These are phyloP conservation scores for Somion occarium DNA, from an alignment of 1,284 basidiomycete genomes.

Conservation along the genomic window DNA sequence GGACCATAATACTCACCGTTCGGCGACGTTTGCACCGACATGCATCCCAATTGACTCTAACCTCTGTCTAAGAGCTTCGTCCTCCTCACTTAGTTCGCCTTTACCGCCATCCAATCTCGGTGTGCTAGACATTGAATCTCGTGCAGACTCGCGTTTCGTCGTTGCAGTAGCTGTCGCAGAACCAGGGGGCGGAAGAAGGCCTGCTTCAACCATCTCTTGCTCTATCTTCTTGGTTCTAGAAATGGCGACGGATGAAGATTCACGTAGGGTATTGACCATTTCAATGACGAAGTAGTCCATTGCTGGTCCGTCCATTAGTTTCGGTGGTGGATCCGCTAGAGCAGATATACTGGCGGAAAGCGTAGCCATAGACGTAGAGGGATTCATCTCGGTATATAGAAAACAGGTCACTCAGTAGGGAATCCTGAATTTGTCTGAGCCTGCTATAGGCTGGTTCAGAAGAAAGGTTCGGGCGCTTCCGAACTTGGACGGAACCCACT, in stretches of 20 bases:
- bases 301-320: slow-evolving; percentile 66
- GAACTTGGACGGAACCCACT: no score
- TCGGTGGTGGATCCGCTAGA: slow-evolving; percentile 56
- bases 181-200: slow-evolving; percentile 45
- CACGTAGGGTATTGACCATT: slow-evolving; percentile 65
- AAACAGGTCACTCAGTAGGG: no score
- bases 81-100: slow-evolving; percentile 54
- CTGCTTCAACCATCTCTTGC: slow-evolving; percentile 70
- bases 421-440: no score
- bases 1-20: slow-evolving; percentile 52
- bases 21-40: slow-evolving; percentile 82
- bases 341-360: slow-evolving; percentile 37
- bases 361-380: slow-evolving; percentile 27
- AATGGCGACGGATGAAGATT: slow-evolving; percentile 66
- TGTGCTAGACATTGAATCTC: slow-evolving; percentile 52
- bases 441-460: not conserved
- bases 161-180: slow-evolving; percentile 35
- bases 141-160: slow-evolving; percentile 39
- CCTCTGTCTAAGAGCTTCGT: slow-evolving; percentile 63
- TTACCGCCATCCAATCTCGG: slow-evolving; percentile 18
- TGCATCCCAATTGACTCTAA: slow-evolving; percentile 84
- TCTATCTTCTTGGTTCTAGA: slow-evolving; percentile 61
- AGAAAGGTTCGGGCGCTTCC: not conserved
- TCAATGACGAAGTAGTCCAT: slow-evolving; percentile 87
- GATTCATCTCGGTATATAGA: slow-evolving; percentile 12